These are phyloP conservation scores for Podaxis carcinomalis DNA, from an alignment of 768 basidiomycete species.

Conservation along the genomic window DNA sequence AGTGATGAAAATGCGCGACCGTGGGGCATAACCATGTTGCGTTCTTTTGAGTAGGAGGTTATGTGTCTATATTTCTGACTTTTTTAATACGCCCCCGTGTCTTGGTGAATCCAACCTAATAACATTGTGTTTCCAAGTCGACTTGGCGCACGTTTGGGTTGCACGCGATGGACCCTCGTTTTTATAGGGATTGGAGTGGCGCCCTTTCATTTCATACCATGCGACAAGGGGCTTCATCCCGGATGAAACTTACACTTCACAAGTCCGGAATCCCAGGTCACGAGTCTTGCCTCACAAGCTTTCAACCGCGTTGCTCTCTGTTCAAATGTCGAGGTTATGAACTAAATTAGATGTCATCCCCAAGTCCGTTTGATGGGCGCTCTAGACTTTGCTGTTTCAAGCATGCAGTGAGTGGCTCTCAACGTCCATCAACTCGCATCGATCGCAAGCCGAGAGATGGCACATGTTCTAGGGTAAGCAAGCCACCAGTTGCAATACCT, in stretches of 20 bases:
- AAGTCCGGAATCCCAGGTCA: background rate
- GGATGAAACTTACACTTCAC: background rate
- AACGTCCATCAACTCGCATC: background rate
- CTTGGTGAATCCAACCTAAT: conserved; percentile 6
- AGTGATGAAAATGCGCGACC: conserved; percentile 72
- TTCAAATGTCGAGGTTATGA: background rate
- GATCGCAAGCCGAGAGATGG: background rate
- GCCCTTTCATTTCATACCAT: background rate
- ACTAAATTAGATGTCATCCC: background rate
- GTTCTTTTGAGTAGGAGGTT: conserved; percentile 6
- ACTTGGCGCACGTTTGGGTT: background rate
- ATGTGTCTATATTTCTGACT: conserved; percentile 8
- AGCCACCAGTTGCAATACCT: background rate
- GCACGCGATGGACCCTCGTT: background rate
- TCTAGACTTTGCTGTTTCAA: background rate
- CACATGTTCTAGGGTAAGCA: background rate
- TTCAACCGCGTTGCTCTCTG: background rate
- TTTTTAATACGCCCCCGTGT: background rate
- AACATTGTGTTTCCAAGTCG: background rate
- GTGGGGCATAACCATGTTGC: conserved; percentile 50
- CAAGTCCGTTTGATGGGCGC: background rate
- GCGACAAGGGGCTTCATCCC: background rate
- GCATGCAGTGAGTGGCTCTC: background rate
- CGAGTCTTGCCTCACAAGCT: conserved; percentile 1
- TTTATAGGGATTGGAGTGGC: background rate